Percentiles rank a stretch among this genome's conserved stretches.
phyloP scores from a whole-genome alignment of 768 basidiomycete species.

The Gymnopilus dilepis region DNA sequence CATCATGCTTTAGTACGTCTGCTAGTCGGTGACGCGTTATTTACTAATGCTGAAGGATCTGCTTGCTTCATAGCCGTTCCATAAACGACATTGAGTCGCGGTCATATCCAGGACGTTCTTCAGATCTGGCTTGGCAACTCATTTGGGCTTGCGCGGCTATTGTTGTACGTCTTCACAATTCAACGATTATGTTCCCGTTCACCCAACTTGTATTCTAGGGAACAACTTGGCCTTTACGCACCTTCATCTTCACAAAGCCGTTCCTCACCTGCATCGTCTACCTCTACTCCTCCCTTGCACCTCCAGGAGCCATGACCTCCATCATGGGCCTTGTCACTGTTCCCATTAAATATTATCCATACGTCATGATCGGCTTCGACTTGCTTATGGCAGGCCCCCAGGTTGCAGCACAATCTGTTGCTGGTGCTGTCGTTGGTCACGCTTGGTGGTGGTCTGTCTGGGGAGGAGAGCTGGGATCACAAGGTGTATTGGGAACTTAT shows the following conservation, averaged over 20 bases:
- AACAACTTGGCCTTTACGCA: conserved; percentile 64
- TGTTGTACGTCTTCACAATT: conserved; percentile 56
- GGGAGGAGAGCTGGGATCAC: conserved; percentile 49
- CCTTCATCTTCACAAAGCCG: conserved; percentile 64
- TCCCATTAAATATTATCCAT: conserved; percentile 76
- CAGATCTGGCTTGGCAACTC: conserved; percentile 82
- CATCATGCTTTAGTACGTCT: conserved; percentile 69
- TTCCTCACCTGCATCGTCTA: conserved; percentile 73
- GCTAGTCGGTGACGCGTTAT: too few relatives aligned
- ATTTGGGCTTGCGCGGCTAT: conserved; percentile 58
- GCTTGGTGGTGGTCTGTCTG: conserved; percentile 81
- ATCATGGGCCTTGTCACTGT: conserved; percentile 81
- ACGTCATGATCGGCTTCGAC: conserved; percentile 75
- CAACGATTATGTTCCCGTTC: too few relatives aligned
- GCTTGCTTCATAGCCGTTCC: conserved; percentile 55
- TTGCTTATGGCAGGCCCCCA: conserved; percentile 63
- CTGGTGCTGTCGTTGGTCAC: conserved; percentile 80
- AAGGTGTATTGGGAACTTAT: conserved; percentile 43
- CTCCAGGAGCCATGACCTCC: conserved; percentile 69
- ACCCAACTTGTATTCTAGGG: too few relatives aligned
- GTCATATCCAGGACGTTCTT: conserved; percentile 61
- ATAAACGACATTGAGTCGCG: conserved; percentile 67
- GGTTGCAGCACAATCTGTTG: conserved; percentile 60
- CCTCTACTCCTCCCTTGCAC: conserved; percentile 68
- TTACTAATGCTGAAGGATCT: not conserved